Conservation (phyloP, 2,329 filamentous ascomycete species). For the Ceratocystis lukuohia region DNA sequence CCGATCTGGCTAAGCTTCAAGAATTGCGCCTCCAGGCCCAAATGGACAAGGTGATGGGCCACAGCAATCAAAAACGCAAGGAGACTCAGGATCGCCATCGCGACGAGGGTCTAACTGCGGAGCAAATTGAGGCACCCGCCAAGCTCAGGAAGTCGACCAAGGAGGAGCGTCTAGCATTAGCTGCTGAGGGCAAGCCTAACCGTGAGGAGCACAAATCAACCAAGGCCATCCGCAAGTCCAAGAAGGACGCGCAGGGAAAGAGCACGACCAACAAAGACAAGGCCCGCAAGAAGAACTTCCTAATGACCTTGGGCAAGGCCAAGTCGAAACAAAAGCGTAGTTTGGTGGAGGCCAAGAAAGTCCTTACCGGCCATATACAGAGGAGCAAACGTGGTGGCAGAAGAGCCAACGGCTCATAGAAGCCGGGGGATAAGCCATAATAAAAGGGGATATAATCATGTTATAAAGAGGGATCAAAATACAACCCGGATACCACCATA, state of each 20-base stretch:
- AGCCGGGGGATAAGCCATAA: too few relatives aligned
- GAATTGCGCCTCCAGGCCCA: constrained; percentile 67
- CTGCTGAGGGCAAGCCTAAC: constrained; percentile 67
- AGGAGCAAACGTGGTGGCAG: constrained; percentile 73
- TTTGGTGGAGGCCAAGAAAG: constrained; percentile 69
- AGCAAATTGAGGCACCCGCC: constrained; percentile 79
- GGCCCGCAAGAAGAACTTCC: constrained; percentile 90
- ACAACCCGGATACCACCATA: not conserved
- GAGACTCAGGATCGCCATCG: constrained; percentile 47
- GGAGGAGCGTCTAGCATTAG: constrained; percentile 75
- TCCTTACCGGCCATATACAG: constrained; percentile 68
- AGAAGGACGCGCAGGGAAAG: constrained; percentile 82
- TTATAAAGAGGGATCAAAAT: not conserved
- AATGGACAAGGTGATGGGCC: constrained; percentile 49
- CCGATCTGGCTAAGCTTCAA: constrained; percentile 85
- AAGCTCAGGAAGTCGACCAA: constrained; percentile 72
- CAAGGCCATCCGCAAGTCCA: constrained; percentile 68
- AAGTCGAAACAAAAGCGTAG: constrained; percentile 92
- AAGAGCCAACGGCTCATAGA: constrained; percentile 49
- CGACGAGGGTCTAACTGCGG: constrained; percentile 81
- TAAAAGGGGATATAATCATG: not conserved
- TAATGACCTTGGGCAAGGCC: constrained; percentile 96
- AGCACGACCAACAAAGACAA: constrained; percentile 97
- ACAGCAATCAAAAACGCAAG: constrained; percentile 34
- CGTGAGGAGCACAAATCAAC: constrained; percentile 74